Evolutionary conservation across 179 eudicot species (phyloP).

Genomic region (Pouteria campechiana): DNA sequence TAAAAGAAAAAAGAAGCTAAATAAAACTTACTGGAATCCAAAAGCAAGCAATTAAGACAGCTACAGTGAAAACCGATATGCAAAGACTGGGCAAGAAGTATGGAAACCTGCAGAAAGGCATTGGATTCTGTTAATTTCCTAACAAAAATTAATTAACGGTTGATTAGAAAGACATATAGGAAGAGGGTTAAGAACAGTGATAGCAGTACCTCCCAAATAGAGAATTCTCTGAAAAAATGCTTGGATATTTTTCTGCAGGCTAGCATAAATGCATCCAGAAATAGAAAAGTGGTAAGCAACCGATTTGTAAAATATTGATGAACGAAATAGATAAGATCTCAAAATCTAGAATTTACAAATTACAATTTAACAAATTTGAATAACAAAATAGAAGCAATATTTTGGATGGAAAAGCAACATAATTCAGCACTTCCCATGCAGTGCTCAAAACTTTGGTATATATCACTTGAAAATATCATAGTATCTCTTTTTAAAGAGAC

Average conservation of each 20-base stretch:
- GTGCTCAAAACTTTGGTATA: no score
- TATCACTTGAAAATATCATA: no score
- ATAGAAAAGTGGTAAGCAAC: no score
- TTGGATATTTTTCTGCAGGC: conserved; percentile 70
- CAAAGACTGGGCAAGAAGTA: conserved; percentile 43
- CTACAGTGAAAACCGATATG: conserved; percentile 43
- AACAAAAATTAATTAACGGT: not conserved
- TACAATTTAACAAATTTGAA: no score
- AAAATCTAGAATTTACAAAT: no score
- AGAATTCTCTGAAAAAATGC: conserved; percentile 37
- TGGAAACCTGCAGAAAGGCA: conserved; percentile 38
- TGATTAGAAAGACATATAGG: not conserved
- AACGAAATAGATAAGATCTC: no score
- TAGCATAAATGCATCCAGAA: conserved; percentile 4
- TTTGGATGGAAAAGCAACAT: no score
- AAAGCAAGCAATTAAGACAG: conserved; percentile 22
- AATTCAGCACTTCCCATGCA: no score
- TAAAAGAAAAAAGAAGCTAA: not conserved
- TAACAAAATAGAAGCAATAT: no score
- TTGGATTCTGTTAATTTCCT: not conserved
- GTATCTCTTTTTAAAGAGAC: no score
- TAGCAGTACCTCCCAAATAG: conserved; percentile 47
- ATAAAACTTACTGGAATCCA: conserved; percentile 50
- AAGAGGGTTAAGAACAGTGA: not conserved
- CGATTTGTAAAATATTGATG: no score